Evolutionary conservation across 169 alveolate species (phyloP), one percentile per base, ranked within the genome.

Genomic region (Plasmodium gallinaceum): DNA sequence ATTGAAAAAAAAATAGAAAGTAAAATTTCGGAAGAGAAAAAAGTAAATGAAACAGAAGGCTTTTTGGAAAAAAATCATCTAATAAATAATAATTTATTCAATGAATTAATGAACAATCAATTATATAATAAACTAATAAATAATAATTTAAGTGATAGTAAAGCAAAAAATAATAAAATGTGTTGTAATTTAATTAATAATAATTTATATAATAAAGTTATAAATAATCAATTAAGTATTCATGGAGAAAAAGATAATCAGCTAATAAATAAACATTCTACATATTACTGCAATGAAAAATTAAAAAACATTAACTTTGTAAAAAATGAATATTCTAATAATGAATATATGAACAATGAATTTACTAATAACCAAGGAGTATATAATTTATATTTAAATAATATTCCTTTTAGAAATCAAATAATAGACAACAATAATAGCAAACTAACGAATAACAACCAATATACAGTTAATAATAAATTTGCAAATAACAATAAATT

Each of bases 181-280:
- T 74, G 16, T 16, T 60, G 22, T 74, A 74, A 32, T 32, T 51
- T 62, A 20, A 58, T 58, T 74, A 74, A 74, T 60, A 74, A 74
- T 22, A 57, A 60, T 22, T 60, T 60, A 6, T 60, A 74, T 48
- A 58, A 20, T 18, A 61, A 51, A 14, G 32, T 9, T 14, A 60
- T 20, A 18, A 60, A 74, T 51, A 74, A 74, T 10, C 20, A 71
- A 5, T 42, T 71, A 20, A 54, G 24, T 71, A 48, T 48, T 22
- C 88, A 39, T 48, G 24, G 57, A 14, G 43, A 65, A n/a, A 74
- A 51, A 18, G 60, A 51, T 9, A 42, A 74, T 42, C 65, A 65
- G 0, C 20, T 43, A 9, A 26, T 12, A 32, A 24, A 60, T 37
- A 45, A 74, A n/a, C 39, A 24, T 58, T 14, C n/a, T 18, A 20